phyloP scores from a whole-genome alignment of 768 basidiomycete genomes.

The Tulasnella sp. region DNA sequence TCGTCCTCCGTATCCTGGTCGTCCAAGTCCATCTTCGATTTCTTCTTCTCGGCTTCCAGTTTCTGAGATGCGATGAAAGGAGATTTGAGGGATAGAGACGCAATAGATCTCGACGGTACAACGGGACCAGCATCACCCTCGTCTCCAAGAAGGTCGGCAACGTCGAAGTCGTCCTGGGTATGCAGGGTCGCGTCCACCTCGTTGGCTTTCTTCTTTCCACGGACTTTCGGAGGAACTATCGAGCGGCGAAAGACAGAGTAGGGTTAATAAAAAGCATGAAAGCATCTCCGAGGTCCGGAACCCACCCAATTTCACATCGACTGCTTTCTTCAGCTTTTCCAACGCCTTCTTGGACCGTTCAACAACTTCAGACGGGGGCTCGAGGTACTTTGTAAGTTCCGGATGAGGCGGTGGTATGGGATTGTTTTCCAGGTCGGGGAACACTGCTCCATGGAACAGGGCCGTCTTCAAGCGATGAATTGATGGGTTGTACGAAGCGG shows the following conservation, averaged over 20 bases:
- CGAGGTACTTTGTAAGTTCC: constrained; percentile 74
- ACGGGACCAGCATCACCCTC: background rate
- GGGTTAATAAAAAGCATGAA: background rate
- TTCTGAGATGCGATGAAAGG: background rate
- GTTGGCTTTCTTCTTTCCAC: constrained; percentile 22
- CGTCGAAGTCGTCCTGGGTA: constrained; percentile 9
- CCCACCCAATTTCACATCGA: constrained; percentile 75
- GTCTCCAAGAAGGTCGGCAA: constrained; percentile 17
- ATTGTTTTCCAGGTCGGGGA: constrained; percentile 59
- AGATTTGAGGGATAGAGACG: background rate
- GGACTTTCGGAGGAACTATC: constrained; percentile 33
- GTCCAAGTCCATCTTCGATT: constrained; percentile 33
- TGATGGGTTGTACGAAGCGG: constrained; percentile 77
- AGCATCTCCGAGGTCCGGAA: constrained; percentile 26
- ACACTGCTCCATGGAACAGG: constrained; percentile 78
- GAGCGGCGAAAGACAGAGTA: constrained; percentile 59
- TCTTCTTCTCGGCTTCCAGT: constrained; percentile 27
- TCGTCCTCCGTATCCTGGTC: constrained; percentile 21
- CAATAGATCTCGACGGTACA: background rate
- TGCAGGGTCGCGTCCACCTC: constrained; percentile 19
- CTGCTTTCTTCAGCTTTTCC: constrained; percentile 51
- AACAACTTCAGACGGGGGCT: constrained; percentile 61
- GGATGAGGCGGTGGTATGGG: constrained; percentile 83
- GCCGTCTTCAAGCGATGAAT: constrained; percentile 91
- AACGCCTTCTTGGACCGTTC: constrained; percentile 51